These are phyloP conservation scores for Neonectria sp. DNA, from an alignment of 2,329 filamentous ascomycete species.

Conservation along the genomic window DNA sequence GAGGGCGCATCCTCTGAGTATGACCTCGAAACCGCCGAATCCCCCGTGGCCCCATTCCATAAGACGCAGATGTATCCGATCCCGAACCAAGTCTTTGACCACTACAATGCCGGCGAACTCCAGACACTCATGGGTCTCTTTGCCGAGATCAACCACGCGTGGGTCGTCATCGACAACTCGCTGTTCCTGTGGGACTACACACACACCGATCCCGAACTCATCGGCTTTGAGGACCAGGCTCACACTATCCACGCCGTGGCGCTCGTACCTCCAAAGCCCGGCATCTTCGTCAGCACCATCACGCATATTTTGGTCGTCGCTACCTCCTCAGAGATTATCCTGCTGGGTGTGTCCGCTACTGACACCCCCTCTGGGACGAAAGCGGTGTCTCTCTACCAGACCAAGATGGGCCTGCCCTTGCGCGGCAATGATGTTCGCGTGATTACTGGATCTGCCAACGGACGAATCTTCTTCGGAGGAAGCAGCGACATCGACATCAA, in stretches of 20 bases:
- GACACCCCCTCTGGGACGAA: slow-evolving; percentile 78
- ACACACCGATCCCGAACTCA: slow-evolving; percentile 88
- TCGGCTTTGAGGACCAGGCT: slow-evolving; percentile 91
- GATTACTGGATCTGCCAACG: slow-evolving; percentile 86
- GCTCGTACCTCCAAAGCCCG: slow-evolving; percentile 85
- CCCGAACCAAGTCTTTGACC: slow-evolving; percentile 91
- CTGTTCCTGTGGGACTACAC: slow-evolving; percentile 99
- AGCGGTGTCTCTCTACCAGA: slow-evolving; percentile 86
- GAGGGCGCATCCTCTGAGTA: slow-evolving; percentile 95
- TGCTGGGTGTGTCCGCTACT: slow-evolving; percentile 86
- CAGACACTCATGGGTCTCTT: slow-evolving; percentile 97
- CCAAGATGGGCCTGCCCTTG: slow-evolving; percentile 85
- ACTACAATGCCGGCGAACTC: slow-evolving; percentile 90
- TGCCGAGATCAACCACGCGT: slow-evolving; percentile 94
- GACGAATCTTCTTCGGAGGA: slow-evolving; percentile 94
- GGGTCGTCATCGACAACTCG: slow-evolving; percentile 95
- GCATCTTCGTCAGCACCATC: slow-evolving; percentile 90
- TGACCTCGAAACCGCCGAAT: slow-evolving; percentile 77
- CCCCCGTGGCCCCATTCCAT: slow-evolving; percentile 91
- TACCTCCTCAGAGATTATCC: slow-evolving; percentile 85
- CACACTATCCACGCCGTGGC: slow-evolving; percentile 94
- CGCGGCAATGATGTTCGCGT: slow-evolving; percentile 83
- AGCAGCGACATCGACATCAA: slow-evolving; percentile 87
- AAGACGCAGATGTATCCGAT: slow-evolving; percentile 90
- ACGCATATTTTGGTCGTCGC: slow-evolving; percentile 92